Base-by-base conservation (phyloP, 106 monocot genomes). In the Chionographis japonica region DNA sequence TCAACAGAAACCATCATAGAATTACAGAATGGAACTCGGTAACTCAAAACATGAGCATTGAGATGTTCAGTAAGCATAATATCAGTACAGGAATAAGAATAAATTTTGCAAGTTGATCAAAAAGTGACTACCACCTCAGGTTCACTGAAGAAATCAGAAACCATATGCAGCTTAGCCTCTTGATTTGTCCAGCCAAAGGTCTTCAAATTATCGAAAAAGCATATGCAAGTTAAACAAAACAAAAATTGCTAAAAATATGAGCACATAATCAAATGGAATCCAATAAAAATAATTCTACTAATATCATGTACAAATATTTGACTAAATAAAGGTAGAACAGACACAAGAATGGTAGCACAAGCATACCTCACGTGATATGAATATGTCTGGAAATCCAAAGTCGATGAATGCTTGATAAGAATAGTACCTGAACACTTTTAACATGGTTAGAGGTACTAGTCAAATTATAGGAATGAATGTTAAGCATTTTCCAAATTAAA, bases 141-240 rank as follows among this genome's bases (percentile, higher is more conserved):
- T 69, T 92, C 80, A 74, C 79, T 92, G 69, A 92, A 97, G 65
- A 76, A 86, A 19, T 92, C 84, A 80, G 86, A 65, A 54, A 89
- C 92, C 95, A 92, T 86, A 65, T 97, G 95, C 77, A 92, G 68
- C 74, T 92, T 97, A 54, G 95, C 89, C 78, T 97, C 92, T 75
- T 78, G 79, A 62, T n/a, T 66, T 27, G 86, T 97, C 95, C 95
- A 97, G 46, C 95, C 92, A 77, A 86, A 97, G 35, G 84, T 92
- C 95, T 97, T 46, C 65, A 71, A 54, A 78, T 52, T 13, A 27
- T 40, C 61, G 17, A 39, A 17, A 39, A 18, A 73, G 37, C 12
- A 67, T 52, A 49, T 63, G 14, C 52, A 41, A 70, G 56, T 63
- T 56, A 63, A 56, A 54, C 12, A n/a, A 36, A 50, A 2, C 35